phyloP scores from a whole-genome alignment of 352 stramenopile species.

The Phytophthora capsici region DNA sequence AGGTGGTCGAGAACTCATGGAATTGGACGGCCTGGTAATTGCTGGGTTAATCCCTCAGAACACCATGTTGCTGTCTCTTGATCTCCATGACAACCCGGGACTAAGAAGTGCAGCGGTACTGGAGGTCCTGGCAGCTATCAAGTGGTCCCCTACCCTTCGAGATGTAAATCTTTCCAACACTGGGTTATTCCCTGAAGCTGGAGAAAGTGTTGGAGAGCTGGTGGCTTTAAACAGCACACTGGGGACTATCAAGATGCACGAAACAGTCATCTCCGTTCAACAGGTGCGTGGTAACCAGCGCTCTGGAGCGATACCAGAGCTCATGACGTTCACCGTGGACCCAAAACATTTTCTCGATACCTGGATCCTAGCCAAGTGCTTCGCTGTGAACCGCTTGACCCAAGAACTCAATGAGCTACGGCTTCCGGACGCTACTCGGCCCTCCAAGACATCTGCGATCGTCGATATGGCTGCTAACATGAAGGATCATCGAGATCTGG shows the following conservation, averaged over 20 bases:
- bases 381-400: constrained; percentile 67
- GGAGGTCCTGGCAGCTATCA: constrained; percentile 61
- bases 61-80: constrained; percentile 58
- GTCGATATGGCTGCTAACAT: constrained; percentile 21
- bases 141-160: constrained; percentile 56
- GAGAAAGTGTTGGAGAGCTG: constrained; percentile 62
- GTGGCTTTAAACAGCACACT: constrained; percentile 67
- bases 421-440: constrained; percentile 30
- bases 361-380: constrained; percentile 74
- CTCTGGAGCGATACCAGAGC: constrained; percentile 28
- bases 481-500: constrained; percentile 32
- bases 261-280: constrained; percentile 49
- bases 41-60: constrained; percentile 66
- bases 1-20: constrained; percentile 39
- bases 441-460: constrained; percentile 8
- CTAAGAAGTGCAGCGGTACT: constrained; percentile 62
- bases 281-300: constrained; percentile 52
- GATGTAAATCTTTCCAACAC: constrained; percentile 63
- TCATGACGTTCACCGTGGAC: constrained; percentile 37
- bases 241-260: constrained; percentile 65
- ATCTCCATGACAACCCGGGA: constrained; percentile 63
- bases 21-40: constrained; percentile 73
- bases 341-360: constrained; percentile 58
- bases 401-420: constrained; percentile 65
- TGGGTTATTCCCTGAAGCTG: constrained; percentile 64